Conservation (phyloP, 805 yeast genomes). For the Maudiozyma serrabonitensis region DNA sequence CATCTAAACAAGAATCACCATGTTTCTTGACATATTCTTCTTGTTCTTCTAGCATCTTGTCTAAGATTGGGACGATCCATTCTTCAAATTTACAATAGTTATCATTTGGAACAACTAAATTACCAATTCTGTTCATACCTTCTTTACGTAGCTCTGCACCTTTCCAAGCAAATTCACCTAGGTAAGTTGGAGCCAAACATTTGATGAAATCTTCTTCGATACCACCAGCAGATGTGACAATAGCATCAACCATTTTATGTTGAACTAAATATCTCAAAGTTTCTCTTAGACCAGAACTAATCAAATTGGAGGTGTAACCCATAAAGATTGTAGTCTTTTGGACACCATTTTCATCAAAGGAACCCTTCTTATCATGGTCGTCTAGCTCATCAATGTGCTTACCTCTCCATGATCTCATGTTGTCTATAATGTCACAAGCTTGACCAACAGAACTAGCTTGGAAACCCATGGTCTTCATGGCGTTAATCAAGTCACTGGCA, state of each 20-base stretch:
- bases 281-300: constrained; percentile 89
- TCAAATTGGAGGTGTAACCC: constrained; percentile 95
- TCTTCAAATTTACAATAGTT: constrained; percentile 96
- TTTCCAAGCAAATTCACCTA: constrained; percentile 80
- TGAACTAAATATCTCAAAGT: constrained; percentile 83
- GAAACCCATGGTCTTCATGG: constrained; percentile 95
- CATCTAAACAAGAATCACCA: constrained; percentile 50
- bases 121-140: constrained; percentile 97
- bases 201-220: constrained; percentile 95
- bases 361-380: constrained; percentile 64
- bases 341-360: constrained; percentile 64
- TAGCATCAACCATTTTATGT: constrained; percentile 87
- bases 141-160: constrained; percentile 81
- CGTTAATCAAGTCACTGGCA: constrained; percentile 66
- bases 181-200: constrained; percentile 89
- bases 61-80: constrained; percentile 95
- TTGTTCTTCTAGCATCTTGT: constrained; percentile 81
- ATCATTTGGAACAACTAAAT: constrained; percentile 92
- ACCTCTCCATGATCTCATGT: constrained; percentile 93
- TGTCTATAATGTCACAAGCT: constrained; percentile 87
- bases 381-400: constrained; percentile 55
- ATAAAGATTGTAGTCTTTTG: constrained; percentile 86
- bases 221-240: constrained; percentile 98
- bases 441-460: constrained; percentile 81
- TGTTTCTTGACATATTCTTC: constrained; percentile 48